phyloP scores from a whole-genome alignment of 1,139 yeast species.

The Debaryomyces psychrophilus region DNA sequence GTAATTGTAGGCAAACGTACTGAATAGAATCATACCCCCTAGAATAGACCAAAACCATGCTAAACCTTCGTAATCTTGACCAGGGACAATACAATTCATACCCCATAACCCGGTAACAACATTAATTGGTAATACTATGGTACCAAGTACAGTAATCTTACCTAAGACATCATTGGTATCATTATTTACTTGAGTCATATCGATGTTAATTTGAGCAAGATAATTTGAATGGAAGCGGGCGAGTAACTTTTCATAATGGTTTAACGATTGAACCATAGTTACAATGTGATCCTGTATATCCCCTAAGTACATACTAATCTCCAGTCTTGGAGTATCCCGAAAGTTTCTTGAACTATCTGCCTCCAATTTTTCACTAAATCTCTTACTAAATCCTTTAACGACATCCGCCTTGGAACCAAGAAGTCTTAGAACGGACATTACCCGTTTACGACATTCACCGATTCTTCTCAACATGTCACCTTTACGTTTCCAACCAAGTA shows the following conservation, averaged over 20 bases:
- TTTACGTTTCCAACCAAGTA: slow-evolving; percentile 82
- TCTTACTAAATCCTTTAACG: slow-evolving; percentile 87
- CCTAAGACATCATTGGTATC: slow-evolving; percentile 96
- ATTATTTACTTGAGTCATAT: slow-evolving; percentile 96
- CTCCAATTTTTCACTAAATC: slow-evolving; percentile 68
- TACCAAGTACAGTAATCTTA: slow-evolving; percentile 89
- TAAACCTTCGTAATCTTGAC: slow-evolving; percentile 74
- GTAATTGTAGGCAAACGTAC: slow-evolving; percentile 44
- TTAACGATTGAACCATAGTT: slow-evolving; percentile 93
- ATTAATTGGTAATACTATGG: slow-evolving; percentile 91
- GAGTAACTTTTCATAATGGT: slow-evolving; percentile 89
- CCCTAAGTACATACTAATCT: slow-evolving; percentile 73
- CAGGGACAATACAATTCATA: slow-evolving; percentile 96
- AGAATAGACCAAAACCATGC: slow-evolving; percentile 72
- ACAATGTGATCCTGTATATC: slow-evolving; percentile 95
- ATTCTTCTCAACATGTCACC: slow-evolving; percentile 94
- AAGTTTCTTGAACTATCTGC: slow-evolving; percentile 14
- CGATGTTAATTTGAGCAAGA: slow-evolving; percentile 93
- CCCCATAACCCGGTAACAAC: slow-evolving; percentile 98
- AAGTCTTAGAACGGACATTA: slow-evolving; percentile 84
- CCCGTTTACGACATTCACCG: slow-evolving; percentile 93
- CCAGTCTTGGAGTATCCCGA: slow-evolving; percentile 48
- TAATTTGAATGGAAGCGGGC: slow-evolving; percentile 95
- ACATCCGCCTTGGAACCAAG: slow-evolving; percentile 95
- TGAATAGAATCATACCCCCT: slow-evolving; percentile 38